Conservation (phyloP, 73 alveolate genomes). For the Paramecium sexaurelia region DNA sequence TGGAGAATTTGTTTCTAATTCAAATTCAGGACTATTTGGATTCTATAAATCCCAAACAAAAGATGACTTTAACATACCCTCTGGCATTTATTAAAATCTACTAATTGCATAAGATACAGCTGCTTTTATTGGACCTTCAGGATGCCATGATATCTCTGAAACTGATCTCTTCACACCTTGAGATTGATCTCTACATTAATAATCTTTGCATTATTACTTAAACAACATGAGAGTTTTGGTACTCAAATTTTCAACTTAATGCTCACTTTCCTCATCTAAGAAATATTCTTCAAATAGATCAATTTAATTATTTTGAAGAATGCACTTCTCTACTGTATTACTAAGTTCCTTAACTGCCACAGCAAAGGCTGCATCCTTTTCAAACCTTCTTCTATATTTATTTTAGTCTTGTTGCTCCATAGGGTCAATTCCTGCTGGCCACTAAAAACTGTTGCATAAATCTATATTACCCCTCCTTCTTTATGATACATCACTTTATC, state of each 20-base stretch:
- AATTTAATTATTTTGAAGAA: conserved; percentile 94
- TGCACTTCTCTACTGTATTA: conserved; percentile 83
- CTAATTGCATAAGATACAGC: conserved; percentile 88
- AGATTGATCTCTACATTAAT: conserved; percentile 29
- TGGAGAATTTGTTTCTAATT: conserved; percentile 86
- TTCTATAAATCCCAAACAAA: conserved; percentile 89
- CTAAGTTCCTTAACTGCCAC: conserved; percentile 86
- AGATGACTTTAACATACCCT: conserved; percentile 77
- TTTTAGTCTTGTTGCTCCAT: conserved; percentile 83
- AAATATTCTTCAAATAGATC: conserved; percentile 98
- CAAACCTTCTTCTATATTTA: conserved; percentile 81
- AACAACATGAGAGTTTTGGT: conserved; percentile 96
- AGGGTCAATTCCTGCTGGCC: conserved; percentile 92
- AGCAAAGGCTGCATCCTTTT: conserved; percentile 87
- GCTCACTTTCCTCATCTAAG: conserved; percentile 90
- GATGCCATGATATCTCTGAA: conserved; percentile 96
- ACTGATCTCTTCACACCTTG: conserved; percentile 86
- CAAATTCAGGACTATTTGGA: conserved; percentile 92
- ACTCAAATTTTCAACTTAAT: conserved; percentile 89
- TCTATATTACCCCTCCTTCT: conserved; percentile 81
- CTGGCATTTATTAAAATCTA: conserved; percentile 87
- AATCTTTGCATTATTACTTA: conserved; percentile 87
- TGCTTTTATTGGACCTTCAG: conserved; percentile 82
- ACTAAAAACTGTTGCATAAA: conserved; percentile 68
- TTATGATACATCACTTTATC: conserved; percentile 87